Base-by-base conservation (phyloP, 169 alveolate genomes). In the Plasmodium relictum region DNA sequence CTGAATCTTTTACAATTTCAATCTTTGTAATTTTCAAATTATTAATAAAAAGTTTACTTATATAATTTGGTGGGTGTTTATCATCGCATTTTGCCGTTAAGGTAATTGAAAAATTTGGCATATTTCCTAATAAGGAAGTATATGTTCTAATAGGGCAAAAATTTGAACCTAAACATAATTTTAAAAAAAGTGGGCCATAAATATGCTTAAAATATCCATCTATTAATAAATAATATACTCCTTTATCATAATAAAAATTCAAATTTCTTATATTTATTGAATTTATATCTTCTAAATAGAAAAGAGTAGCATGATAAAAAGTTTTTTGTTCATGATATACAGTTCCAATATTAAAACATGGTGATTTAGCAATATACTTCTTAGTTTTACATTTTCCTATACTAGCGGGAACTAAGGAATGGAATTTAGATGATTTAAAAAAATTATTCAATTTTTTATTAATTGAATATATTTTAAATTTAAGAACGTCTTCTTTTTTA, bases 71-170 rank as follows among this genome's bases (percentile, higher is more conserved):
- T 10, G 72, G 42, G 9, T 22, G 12, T 12, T 45, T 54, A 31
- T 83, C 73, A 83, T 83, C 44, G 16, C 91, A 83, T 18, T 52
- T 24, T 0, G 83, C 91, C 10, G 58, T 54, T 22, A 83, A 54
- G 16, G 78, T 66, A 37, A 83, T 56, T 2, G 91, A 83, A 44
- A 83, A 83, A 9, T 83, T 66, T 45, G 91, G 85, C 50, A 48
- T 83, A 31, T 52, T 68, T 54, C 91, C 91, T 7, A 83, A 22
- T 26, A 83, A 71, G 26, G 39, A 83, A 16, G 85, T 83, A 48
- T 83, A 66, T 10, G 91, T 83, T 14, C 85, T 83, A n/a, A 83
- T 66, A 3, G 91, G 91, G n/a, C 91, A 83, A 31, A 83, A 83
- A 18, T 68, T 83, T 0, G 83, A 18, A 37, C 91, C 91, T 20